Base-by-base conservation (phyloP, 208 protist genomes). In the Phytomonas francai region DNA sequence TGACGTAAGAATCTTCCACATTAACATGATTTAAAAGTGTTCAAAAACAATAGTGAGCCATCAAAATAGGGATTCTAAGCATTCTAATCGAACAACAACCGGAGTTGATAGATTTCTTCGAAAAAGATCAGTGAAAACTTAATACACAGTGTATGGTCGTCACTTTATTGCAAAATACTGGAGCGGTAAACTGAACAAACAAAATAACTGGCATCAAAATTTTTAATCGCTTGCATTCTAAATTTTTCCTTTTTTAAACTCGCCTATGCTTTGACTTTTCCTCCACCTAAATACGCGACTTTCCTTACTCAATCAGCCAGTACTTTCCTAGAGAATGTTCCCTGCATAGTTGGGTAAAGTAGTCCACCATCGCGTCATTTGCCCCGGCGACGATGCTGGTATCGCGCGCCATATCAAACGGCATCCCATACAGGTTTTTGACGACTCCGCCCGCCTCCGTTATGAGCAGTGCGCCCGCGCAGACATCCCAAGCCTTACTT, bases 371-470 rank as follows among this genome's bases (percentile, higher is more conserved):
- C 57, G 36, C 67, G 27, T 68, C 59, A 31, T 81, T 89, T 11
- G 81, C 78, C 12, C 67, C 77, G 28, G 81, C 82, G 1, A 83
- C 71, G 42, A 89, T 85, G 22, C 81, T 87, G 14, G 82, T 81
- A 51, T 75, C 73, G 2, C 70, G 60, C n/a, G 77, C 42, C 70
- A 92, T 74, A 45, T 81, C 73, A 51, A 92, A 83, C 5, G 72
- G 56, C 19, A 72, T 68, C 11, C 83, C 86, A 12, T 76, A 65
- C 42, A 91, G 74, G 72, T 90, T 83, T 42, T 33, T 67, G 49
- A 89, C 83, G 14, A 85, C 64, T 3, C 85, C 85, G 31, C 88
- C 88, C 1, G 86, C 84, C 63, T 94, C 88, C 2, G 70, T 77
- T n/a, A 94, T 74, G 29, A 92, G 65, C 12, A 94, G 67, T 25